Percentiles rank a stretch among this genome's conserved stretches.
Conservation (phyloP, 2,329 filamentous ascomycete genomes). For the Cladosporium sp. region DNA sequence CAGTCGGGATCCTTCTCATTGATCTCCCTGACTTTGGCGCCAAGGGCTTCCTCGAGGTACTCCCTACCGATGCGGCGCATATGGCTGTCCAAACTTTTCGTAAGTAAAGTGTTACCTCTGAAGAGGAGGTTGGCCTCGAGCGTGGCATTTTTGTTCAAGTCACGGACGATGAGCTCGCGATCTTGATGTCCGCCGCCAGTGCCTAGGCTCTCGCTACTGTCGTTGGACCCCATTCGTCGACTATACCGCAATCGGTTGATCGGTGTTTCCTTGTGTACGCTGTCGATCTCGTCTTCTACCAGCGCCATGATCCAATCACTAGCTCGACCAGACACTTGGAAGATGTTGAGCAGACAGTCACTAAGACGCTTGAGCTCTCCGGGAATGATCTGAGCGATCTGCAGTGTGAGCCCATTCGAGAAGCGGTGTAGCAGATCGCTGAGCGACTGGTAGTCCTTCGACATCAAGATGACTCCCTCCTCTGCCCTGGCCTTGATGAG, state of each 20-base stretch:
- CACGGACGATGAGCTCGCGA: slow-evolving; percentile 66
- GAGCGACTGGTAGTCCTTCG: slow-evolving; percentile 76
- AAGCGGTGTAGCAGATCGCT: slow-evolving; percentile 82
- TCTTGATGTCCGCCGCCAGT: slow-evolving; percentile 45
- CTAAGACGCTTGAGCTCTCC: slow-evolving; percentile 73
- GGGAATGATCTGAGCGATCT: slow-evolving; percentile 75
- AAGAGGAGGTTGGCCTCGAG: slow-evolving; percentile 93
- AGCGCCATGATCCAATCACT: slow-evolving; percentile 88
- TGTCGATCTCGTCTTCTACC: slow-evolving; percentile 96
- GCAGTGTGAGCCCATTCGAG: slow-evolving; percentile 73
- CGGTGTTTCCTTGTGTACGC: slow-evolving; percentile 74
- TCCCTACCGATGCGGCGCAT: slow-evolving; percentile 93
- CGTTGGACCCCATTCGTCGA: slow-evolving; percentile 61
- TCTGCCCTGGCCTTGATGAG: slow-evolving; percentile 78
- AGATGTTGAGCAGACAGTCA: slow-evolving; percentile 87
- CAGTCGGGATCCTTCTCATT: slow-evolving; percentile 87
- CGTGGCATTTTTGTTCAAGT: slow-evolving; percentile 72
- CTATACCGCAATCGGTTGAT: slow-evolving; percentile 64
- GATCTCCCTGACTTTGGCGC: slow-evolving; percentile 82
- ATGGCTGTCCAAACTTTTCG: slow-evolving; percentile 88
- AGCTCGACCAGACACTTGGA: slow-evolving; percentile 81
- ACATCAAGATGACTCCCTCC: slow-evolving; percentile 83
- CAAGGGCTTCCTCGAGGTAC: slow-evolving; percentile 80
- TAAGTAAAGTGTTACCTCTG: slow-evolving; percentile 87
- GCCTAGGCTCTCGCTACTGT: slow-evolving; percentile 53